A percentile compares a stretch with the other conserved stretches of the same genome.
These are phyloP conservation scores for Phytophthora fragariae DNA, from an alignment of 352 stramenopile genomes.

Conservation along the genomic window DNA sequence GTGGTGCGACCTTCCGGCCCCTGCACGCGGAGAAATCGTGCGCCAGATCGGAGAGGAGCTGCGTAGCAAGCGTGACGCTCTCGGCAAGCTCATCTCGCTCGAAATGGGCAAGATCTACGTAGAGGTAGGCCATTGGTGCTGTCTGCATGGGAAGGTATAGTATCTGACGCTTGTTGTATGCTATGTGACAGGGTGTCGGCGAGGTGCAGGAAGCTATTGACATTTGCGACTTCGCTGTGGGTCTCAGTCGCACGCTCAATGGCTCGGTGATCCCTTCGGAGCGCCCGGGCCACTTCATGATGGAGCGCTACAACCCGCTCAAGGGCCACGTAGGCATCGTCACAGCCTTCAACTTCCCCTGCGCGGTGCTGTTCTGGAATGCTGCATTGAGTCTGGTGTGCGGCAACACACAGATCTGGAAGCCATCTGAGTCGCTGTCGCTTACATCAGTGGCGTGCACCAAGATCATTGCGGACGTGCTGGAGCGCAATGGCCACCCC, in stretches of 20 bases:
- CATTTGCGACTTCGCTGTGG: slow-evolving; percentile 95
- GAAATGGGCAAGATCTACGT: slow-evolving; percentile 96
- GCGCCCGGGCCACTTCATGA: slow-evolving; percentile 93
- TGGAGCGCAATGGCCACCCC: slow-evolving; percentile 87
- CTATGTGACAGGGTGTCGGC: slow-evolving; percentile 73
- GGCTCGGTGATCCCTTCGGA: slow-evolving; percentile 92
- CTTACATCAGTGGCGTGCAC: slow-evolving; percentile 91
- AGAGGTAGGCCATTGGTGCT: slow-evolving; percentile 48
- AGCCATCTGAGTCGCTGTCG: slow-evolving; percentile 90
- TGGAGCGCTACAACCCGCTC: slow-evolving; percentile 94
- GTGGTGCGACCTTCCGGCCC: slow-evolving; percentile 90
- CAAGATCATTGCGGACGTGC: slow-evolving; percentile 91
- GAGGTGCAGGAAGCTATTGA: slow-evolving; percentile 95
- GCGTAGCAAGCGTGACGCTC: slow-evolving; percentile 87
- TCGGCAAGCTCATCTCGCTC: slow-evolving; percentile 91
- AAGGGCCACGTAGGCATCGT: slow-evolving; percentile 94
- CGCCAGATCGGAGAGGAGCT: slow-evolving; percentile 92
- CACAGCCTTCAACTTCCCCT: slow-evolving; percentile 95
- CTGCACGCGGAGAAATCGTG: slow-evolving; percentile 91
- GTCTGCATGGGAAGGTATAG: background rate
- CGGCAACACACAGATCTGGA: slow-evolving; percentile 94
- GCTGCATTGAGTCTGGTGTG: slow-evolving; percentile 89
- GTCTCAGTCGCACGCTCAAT: slow-evolving; percentile 89
- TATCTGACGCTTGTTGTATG: slow-evolving; percentile 13
- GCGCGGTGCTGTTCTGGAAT: slow-evolving; percentile 93